Percentiles rank a stretch among this genome's conserved stretches.
phyloP scores from a whole-genome alignment of 1,139 yeast species.

The Blastobotrys petasosporus region DNA sequence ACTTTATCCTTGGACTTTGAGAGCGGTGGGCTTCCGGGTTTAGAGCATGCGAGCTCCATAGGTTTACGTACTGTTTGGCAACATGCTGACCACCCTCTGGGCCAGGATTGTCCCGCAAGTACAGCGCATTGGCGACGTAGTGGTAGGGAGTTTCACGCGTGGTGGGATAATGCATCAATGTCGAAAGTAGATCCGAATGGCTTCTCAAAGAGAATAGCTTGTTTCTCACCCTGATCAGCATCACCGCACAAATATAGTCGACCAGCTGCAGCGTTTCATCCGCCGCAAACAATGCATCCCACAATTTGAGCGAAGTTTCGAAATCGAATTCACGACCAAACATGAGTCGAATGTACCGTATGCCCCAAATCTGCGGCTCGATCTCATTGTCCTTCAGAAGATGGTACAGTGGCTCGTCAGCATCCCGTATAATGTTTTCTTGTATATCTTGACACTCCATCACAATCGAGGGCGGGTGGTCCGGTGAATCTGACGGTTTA shows the following conservation, averaged over 20 bases:
- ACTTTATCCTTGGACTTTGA: slow-evolving; percentile 16
- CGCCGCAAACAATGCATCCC: slow-evolving; percentile 38
- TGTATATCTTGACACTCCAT: slow-evolving; percentile 30
- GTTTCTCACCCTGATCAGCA: slow-evolving; percentile 30
- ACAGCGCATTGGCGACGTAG: slow-evolving; percentile 30
- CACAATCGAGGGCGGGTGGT: slow-evolving; percentile 28
- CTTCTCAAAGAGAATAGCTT: slow-evolving; percentile 25
- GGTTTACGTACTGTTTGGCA: slow-evolving; percentile 22
- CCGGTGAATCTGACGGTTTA: slow-evolving; percentile 16
- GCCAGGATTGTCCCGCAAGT: slow-evolving; percentile 24
- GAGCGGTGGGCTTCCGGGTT: slow-evolving; percentile 1
- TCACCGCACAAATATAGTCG: slow-evolving; percentile 32
- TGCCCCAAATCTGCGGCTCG: slow-evolving; percentile 59
- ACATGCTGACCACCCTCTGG: slow-evolving; percentile 28
- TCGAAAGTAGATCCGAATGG: slow-evolving; percentile 30
- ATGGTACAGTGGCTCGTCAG: slow-evolving; percentile 32
- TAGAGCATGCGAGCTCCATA: slow-evolving; percentile 6
- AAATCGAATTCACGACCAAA: slow-evolving; percentile 46
- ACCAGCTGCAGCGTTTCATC: slow-evolving; percentile 24
- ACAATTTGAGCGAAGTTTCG: slow-evolving; percentile 26
- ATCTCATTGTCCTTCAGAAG: slow-evolving; percentile 40
- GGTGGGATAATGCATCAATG: slow-evolving; percentile 22
- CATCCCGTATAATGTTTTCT: slow-evolving; percentile 35
- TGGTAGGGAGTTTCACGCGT: slow-evolving; percentile 18
- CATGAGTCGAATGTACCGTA: slow-evolving; percentile 48